Evolutionary conservation across 139 green algal genomes (phyloP).

Genomic region (Yamagishiella unicocca): DNA sequence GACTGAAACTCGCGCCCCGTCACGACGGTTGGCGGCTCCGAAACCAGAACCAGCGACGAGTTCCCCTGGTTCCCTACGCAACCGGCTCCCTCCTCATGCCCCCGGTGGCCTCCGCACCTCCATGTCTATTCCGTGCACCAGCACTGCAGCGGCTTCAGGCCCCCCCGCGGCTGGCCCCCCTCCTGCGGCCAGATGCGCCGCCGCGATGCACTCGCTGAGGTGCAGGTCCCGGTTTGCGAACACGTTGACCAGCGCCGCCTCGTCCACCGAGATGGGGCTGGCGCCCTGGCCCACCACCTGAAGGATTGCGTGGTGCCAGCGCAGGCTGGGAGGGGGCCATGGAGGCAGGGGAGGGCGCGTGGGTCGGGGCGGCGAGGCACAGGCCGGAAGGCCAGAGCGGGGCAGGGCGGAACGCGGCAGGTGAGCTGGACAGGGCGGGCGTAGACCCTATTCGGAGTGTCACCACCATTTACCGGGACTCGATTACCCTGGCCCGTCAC

Average conservation of each 20-base stretch:
- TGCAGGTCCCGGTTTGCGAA: conserved; percentile 32
- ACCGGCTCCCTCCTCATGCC: not conserved
- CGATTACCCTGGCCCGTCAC: not conserved
- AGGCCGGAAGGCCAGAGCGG: too few species aligned
- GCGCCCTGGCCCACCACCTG: not conserved
- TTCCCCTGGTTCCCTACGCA: not conserved
- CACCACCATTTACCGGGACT: not conserved
- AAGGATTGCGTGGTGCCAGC: conserved; percentile 43
- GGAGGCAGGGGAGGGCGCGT: not conserved
- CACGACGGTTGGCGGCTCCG: not conserved
- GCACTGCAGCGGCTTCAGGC: not conserved
- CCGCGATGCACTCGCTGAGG: conserved; percentile 19
- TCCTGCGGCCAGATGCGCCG: not conserved
- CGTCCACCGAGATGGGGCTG: not conserved
- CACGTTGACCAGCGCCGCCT: conserved; percentile 19
- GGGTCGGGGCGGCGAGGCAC: too few species aligned
- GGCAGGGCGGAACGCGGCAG: too few species aligned
- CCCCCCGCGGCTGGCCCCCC: not conserved
- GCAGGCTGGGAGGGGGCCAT: not conserved
- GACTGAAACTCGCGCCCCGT: not conserved
- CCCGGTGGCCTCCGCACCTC: not conserved
- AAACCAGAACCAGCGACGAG: not conserved
- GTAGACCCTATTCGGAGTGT: not conserved
- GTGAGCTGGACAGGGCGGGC: not conserved
- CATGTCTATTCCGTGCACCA: conserved; percentile 26